Evolutionary conservation across 2,329 filamentous ascomycete genomes (phyloP), one percentile per base, ranked within the genome.

Genomic region (Pseudocercospora musae): DNA sequence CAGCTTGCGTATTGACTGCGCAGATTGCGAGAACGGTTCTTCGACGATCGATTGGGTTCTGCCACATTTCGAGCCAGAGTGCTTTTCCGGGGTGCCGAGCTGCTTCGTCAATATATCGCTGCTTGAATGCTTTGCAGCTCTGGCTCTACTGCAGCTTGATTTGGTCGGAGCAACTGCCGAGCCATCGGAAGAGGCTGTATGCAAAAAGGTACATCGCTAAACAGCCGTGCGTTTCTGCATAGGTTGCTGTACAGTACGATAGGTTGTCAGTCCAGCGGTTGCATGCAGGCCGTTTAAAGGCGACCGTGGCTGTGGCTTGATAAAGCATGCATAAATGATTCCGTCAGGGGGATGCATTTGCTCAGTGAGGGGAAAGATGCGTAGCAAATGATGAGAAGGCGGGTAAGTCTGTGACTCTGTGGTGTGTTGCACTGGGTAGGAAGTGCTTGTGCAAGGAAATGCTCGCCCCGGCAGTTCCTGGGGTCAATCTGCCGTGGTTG

Each of bases 21-120:
- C 67, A 68, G 7, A 78, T 71, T 2, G 74, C 70, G 29, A 78
- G 72, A 11, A 73, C 63, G 0, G 76, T 77, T 27, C 76, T 71
- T 9, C 76, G 69, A 1, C 73, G 70, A 44, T 78, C 74, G 9
- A 66, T 49, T 13, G 73, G 72, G 33, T 75, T 72, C 44, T 67
- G 71, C 65, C 76, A 73, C 73, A 78, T 75, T 33, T 78, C 75
- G 1, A 74, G 53, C 63, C 73, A 72, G 3, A 71, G 67, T 9
- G 74, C 68, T 3, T 69, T 70, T 2, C 70, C 71, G 37, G 68
- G 67, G 20, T 70, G 50, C 27, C 74, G 71, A 42, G 71, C 72
- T 50, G 76, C 75, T 31, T 68, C 69, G 2, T 76, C 73, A 21
- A 77, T n/a, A n/a, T n/a, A n/a, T 75, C 0, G 73, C 72, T 3